Evolutionary conservation across 352 stramenopile species (phyloP).

Genomic region (Globisporangium splendens): DNA sequence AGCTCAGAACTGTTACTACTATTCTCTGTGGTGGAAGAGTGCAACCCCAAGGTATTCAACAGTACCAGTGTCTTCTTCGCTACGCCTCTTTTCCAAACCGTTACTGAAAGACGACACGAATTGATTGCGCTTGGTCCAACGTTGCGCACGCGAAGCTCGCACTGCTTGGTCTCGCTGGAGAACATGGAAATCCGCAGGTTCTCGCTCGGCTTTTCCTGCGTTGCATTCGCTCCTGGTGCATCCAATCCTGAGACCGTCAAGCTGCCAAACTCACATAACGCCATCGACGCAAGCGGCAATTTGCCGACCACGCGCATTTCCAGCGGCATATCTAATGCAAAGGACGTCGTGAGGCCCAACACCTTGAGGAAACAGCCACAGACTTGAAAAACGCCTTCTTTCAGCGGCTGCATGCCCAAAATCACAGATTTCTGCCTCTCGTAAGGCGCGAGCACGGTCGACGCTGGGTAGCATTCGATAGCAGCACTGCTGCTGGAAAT

Average conservation of each 20-base stretch:
- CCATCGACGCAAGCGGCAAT: slow-evolving; percentile 43
- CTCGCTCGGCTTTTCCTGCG: not conserved
- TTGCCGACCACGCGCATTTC: slow-evolving; percentile 39
- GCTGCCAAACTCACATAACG: slow-evolving; percentile 40
- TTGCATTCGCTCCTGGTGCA: not conserved
- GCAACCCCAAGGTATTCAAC: slow-evolving; percentile 33
- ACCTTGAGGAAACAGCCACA: slow-evolving; percentile 59
- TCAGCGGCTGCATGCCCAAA: slow-evolving; percentile 43
- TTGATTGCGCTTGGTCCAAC: slow-evolving; percentile 37
- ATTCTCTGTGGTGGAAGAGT: not conserved
- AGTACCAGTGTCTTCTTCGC: slow-evolving; percentile 35
- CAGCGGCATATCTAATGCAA: slow-evolving; percentile 23
- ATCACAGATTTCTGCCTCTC: slow-evolving; percentile 45
- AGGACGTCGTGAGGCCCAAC: slow-evolving; percentile 62
- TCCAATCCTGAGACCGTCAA: slow-evolving; percentile 16
- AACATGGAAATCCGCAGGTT: slow-evolving; percentile 59
- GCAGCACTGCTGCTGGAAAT: not conserved
- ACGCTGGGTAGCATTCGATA: slow-evolving; percentile 61
- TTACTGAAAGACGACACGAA: slow-evolving; percentile 34
- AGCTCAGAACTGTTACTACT: not conserved
- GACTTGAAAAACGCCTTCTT: slow-evolving; percentile 35
- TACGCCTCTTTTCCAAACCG: slow-evolving; percentile 23
- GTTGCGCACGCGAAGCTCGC: slow-evolving; percentile 49
- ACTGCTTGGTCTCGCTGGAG: slow-evolving; percentile 58
- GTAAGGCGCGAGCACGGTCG: slow-evolving; percentile 45